phyloP scores from a whole-genome alignment of 768 basidiomycete genomes.

The Leccinum sublutescens region DNA sequence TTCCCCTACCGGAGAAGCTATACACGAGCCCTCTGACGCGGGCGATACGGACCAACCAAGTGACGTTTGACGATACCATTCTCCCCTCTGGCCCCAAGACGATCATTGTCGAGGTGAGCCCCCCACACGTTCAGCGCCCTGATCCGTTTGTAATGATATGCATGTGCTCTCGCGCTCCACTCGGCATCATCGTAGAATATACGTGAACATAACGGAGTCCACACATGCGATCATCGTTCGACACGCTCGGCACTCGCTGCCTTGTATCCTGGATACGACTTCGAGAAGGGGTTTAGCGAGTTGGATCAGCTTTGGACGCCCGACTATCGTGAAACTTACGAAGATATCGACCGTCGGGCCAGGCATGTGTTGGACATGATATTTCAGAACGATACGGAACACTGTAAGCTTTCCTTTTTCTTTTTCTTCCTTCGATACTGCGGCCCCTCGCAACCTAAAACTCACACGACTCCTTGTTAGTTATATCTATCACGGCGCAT shows the following conservation, averaged over 20 bases:
- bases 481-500: slow-evolving; percentile 66
- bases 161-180: background rate
- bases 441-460: background rate
- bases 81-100: slow-evolving; percentile 29
- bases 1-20: slow-evolving; percentile 21
- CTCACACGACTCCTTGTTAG: slow-evolving; percentile 31
- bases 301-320: slow-evolving; percentile 57
- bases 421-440: background rate
- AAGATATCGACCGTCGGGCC: slow-evolving; percentile 45
- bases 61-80: slow-evolving; percentile 47
- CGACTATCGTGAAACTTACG: slow-evolving; percentile 21
- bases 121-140: background rate
- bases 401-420: slow-evolving; percentile 38
- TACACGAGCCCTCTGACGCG: slow-evolving; percentile 53
- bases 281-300: slow-evolving; percentile 61
- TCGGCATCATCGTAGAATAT: slow-evolving; percentile 45
- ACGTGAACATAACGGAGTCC: slow-evolving; percentile 62
- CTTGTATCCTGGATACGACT: slow-evolving; percentile 41
- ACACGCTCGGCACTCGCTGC: slow-evolving; percentile 45
- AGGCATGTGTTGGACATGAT: slow-evolving; percentile 52
- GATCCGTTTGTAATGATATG: background rate
- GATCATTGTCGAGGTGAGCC: slow-evolving; percentile 54
- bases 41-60: slow-evolving; percentile 54
- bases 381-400: slow-evolving; percentile 42
- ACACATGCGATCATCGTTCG: slow-evolving; percentile 71